phyloP scores from a whole-genome alignment of 495 filamentous ascomycete species.

The Aspergillus steynii region DNA sequence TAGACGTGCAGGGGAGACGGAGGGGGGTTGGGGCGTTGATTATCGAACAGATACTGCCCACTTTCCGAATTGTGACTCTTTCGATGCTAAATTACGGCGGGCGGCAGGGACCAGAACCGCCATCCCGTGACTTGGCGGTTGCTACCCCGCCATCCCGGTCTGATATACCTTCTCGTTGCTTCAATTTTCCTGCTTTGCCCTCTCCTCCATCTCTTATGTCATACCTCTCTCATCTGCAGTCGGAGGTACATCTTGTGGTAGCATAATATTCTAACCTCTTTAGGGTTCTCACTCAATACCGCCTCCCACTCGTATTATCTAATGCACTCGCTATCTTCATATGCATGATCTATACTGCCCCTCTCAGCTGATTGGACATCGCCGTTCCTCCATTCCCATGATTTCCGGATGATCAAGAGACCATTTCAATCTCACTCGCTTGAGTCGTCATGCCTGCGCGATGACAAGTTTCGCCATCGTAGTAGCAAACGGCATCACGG shows the following conservation, averaged over 20 bases:
- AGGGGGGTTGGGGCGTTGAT: constrained; percentile 17
- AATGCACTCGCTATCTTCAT: background rate
- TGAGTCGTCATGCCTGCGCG: background rate
- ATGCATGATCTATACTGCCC: background rate
- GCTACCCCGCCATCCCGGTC: constrained; percentile 21
- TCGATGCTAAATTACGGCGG: constrained; percentile 25
- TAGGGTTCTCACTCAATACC: background rate
- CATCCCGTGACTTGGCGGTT: constrained; percentile 22
- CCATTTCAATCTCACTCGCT: background rate
- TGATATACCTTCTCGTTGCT: background rate
- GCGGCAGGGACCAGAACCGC: constrained; percentile 15
- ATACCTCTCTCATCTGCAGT: background rate
- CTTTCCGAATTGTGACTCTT: constrained; percentile 31
- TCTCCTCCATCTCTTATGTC: background rate
- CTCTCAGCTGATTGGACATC: background rate
- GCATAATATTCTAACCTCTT: background rate
- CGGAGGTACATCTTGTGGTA: background rate
- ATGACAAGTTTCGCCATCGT: background rate
- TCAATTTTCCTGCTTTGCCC: no score
- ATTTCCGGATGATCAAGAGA: background rate
- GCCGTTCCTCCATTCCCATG: background rate
- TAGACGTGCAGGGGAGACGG: constrained; percentile 12
- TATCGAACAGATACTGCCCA: constrained; percentile 23
- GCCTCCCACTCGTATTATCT: background rate
- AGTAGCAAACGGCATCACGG: background rate